These are phyloP conservation scores for Cladosporium sp. DNA, from an alignment of 2,329 filamentous ascomycete species.

Conservation along the genomic window DNA sequence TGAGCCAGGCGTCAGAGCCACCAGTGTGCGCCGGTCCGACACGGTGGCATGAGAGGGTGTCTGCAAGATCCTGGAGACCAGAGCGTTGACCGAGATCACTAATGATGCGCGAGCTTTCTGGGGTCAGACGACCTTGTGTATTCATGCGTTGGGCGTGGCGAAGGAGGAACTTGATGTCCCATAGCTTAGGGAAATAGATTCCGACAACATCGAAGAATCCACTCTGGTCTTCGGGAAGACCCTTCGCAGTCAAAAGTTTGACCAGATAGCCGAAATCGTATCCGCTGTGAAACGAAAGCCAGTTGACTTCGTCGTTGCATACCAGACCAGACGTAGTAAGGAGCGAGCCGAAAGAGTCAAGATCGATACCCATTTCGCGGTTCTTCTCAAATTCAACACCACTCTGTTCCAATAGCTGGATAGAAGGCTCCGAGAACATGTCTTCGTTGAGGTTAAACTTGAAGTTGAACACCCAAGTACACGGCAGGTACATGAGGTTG, in stretches of 20 bases:
- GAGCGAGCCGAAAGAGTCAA: constrained; percentile 79
- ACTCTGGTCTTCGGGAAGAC: constrained; percentile 80
- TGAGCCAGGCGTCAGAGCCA: constrained; percentile 88
- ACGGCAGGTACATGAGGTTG: constrained; percentile 58
- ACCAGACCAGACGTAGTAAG: constrained; percentile 90
- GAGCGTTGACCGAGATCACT: constrained; percentile 85
- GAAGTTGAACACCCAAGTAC: constrained; percentile 99
- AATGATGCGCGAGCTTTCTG: constrained; percentile 66
- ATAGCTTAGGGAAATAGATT: constrained; percentile 87
- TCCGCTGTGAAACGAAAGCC: constrained; percentile 96
- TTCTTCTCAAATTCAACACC: constrained; percentile 89
- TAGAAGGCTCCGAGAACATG: constrained; percentile 96
- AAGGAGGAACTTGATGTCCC: constrained; percentile 96
- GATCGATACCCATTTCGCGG: constrained; percentile 84
- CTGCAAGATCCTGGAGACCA: constrained; percentile 87
- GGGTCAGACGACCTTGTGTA: constrained; percentile 46
- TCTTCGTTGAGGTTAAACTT: constrained; percentile 90
- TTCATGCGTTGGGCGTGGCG: constrained; percentile 66
- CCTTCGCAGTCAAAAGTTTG: constrained; percentile 80
- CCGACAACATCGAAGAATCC: constrained; percentile 86
- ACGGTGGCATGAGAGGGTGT: constrained; percentile 85
- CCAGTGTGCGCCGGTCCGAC: constrained; percentile 86
- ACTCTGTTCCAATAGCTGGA: constrained; percentile 80
- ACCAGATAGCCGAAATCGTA: constrained; percentile 98
- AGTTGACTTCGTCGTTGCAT: constrained; percentile 80